Evolutionary conservation across 2,329 filamentous ascomycete species (phyloP), one percentile per base, ranked within the genome.

Genomic region (Botrytis hyacinthi): DNA sequence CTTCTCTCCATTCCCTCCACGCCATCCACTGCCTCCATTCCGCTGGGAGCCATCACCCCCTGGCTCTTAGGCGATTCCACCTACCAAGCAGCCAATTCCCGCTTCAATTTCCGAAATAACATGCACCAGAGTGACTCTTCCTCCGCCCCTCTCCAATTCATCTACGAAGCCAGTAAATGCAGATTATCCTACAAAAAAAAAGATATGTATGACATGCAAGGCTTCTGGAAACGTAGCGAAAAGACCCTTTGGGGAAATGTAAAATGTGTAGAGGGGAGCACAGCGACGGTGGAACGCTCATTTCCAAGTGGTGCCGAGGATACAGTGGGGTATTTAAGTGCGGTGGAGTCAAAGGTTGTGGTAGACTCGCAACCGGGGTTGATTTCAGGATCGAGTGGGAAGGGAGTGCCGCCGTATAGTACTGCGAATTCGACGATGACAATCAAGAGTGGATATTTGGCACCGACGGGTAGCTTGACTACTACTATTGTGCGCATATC

Each of bases 91-190:
- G 40, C 40, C 14, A 42, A 42, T 42, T 42, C 40, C 40, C 40
- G 40, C 40, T 42, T 42, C 14, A 42, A 42, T 14, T 42, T 40
- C 12, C 37, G 37, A 42, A 16, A 86, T 72, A 81, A 78, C 59
- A 78, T 80, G 70, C 57, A 78, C 70, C 73, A 70, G 60, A 75
- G 71, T 73, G 77, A 84, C 80, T 18, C 74, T 80, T 71, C 77
- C 77, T 51, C 77, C 80, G 70, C 81, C 83, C 0, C 86, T 89
- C 16, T 87, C 32, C 90, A 92, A 77, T 91, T 91, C 78, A 79
- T 87, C 5, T 89, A 90, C 75, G 86, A 90, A 75, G 84, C 87
- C 0, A 87, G 89, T 0, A 86, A 89, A 76, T 92, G 89, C 77
- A 83, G 88, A 6, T 79, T 91, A 18, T 91, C 86, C 78, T 90